Evolutionary conservation across 2,329 filamentous ascomycete species (phyloP).

Genomic region (Fusarium pseudoanthophilum): DNA sequence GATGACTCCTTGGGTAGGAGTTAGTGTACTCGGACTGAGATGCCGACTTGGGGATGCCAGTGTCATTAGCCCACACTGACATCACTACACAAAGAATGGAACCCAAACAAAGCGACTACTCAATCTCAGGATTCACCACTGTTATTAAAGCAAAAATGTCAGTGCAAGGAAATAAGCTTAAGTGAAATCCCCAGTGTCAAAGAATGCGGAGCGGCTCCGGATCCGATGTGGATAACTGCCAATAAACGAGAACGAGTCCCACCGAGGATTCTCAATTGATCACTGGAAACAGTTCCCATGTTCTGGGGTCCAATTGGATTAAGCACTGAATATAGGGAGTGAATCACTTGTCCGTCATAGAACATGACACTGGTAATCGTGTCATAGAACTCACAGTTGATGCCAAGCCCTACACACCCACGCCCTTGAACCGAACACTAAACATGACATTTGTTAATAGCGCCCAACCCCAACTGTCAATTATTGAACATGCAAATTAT

Average conservation of each 20-base stretch:
- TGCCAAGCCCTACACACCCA: slow-evolving; percentile 20
- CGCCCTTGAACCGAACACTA: neutral
- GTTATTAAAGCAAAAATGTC: neutral
- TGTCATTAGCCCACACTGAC: neutral
- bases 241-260: neutral
- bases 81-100: neutral
- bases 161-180: neutral
- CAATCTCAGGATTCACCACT: neutral
- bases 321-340: neutral
- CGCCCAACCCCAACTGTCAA: slow-evolving; percentile 7
- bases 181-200: neutral
- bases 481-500: neutral
- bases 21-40: neutral
- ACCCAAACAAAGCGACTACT: neutral
- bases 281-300: neutral
- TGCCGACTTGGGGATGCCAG: neutral
- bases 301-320: neutral
- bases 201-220: neutral
- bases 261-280: slow-evolving; percentile 9
- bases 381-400: slow-evolving; percentile 3
- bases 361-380: neutral
- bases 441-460: slow-evolving; percentile 7
- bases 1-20: neutral
- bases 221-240: neutral
- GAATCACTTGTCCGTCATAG: slow-evolving; percentile 11